A percentile compares a stretch with the other conserved stretches of the same genome.
phyloP scores from a whole-genome alignment of 192 early-diverging fungal genomes.

The Umbelopsis isabellina region DNA sequence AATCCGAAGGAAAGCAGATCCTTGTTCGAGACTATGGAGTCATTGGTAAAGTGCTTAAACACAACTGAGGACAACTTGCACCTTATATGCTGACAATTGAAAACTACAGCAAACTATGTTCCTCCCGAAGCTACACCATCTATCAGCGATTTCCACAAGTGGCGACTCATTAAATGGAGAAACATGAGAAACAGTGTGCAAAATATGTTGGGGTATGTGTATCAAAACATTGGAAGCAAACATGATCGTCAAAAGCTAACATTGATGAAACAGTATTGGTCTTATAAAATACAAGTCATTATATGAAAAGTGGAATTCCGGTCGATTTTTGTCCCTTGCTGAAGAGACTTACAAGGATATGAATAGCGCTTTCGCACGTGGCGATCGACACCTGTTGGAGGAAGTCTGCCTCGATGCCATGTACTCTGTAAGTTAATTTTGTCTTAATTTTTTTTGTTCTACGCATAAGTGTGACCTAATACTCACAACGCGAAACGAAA shows the following conservation, averaged over 20 bases:
- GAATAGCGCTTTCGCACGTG: conserved; percentile 72
- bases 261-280: conserved; percentile 39
- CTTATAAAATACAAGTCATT: conserved; percentile 55
- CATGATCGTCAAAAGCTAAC: conserved; percentile 13
- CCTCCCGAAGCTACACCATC: conserved; percentile 54
- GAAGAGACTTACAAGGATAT: conserved; percentile 65
- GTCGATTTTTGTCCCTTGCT: conserved; percentile 57
- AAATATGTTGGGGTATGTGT: conserved; percentile 43
- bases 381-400: conserved; percentile 57
- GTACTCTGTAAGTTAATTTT: conserved; percentile 43
- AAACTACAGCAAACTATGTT: conserved; percentile 50
- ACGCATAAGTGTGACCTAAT: background rate
- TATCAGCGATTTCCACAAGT: conserved; percentile 51
- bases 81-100: background rate
- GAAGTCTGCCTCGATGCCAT: conserved; percentile 63
- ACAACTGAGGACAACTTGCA: background rate
- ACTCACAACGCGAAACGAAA: background rate
- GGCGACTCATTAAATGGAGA: conserved; percentile 53
- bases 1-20: conserved; percentile 35
- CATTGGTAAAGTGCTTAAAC: conserved; percentile 30
- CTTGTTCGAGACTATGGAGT: conserved; percentile 42
- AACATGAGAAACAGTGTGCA: conserved; percentile 52
- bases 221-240: conserved; percentile 32
- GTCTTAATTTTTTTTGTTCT: background rate
- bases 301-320: conserved; percentile 60